A percentile compares a stretch with the other conserved stretches of the same genome.
These are phyloP conservation scores for Hyaloscypha variabilis DNA, from an alignment of 495 filamentous ascomycete genomes.

Conservation along the genomic window DNA sequence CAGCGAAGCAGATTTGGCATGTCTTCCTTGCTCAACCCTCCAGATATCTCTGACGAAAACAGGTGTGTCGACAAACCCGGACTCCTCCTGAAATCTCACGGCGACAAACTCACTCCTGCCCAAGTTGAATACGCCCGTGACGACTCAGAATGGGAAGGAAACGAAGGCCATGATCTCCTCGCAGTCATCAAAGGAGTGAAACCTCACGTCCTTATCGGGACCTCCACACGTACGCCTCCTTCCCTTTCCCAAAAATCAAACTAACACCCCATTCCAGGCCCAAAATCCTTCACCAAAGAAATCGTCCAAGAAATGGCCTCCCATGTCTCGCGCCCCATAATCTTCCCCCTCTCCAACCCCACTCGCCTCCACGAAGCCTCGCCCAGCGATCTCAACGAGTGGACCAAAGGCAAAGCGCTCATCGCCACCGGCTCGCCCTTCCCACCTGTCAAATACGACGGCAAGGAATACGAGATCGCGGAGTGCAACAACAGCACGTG, in stretches of 20 bases:
- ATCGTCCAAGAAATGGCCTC: conserved; percentile 78
- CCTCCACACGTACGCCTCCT: conserved; percentile 57
- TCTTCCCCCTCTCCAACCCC: conserved; percentile 87
- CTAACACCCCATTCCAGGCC: conserved; percentile 38
- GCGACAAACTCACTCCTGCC: conserved; percentile 59
- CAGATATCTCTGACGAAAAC: background rate
- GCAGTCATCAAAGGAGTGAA: conserved; percentile 71
- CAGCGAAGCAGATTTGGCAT: conserved; percentile 80
- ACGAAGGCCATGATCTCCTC: conserved; percentile 58
- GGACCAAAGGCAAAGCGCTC: conserved; percentile 79
- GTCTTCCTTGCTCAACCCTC: conserved; percentile 19
- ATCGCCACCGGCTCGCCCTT: conserved; percentile 88
- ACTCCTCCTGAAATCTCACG: conserved; percentile 67
- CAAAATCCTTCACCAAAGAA: conserved; percentile 76
- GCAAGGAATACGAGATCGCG: conserved; percentile 67
- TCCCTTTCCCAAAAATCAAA: background rate
- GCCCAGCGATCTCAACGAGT: conserved; percentile 74
- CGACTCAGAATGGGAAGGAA: conserved; percentile 63
- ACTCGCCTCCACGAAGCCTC: conserved; percentile 83
- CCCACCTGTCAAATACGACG: conserved; percentile 70
- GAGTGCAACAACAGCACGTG: conserved; percentile 93
- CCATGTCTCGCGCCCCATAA: conserved; percentile 74
- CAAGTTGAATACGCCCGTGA: conserved; percentile 70
- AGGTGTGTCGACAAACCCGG: conserved; percentile 89
- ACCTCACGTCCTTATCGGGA: conserved; percentile 83